phyloP scores from a whole-genome alignment of 257 asterid species.

The Solanum sparsipilum region DNA sequence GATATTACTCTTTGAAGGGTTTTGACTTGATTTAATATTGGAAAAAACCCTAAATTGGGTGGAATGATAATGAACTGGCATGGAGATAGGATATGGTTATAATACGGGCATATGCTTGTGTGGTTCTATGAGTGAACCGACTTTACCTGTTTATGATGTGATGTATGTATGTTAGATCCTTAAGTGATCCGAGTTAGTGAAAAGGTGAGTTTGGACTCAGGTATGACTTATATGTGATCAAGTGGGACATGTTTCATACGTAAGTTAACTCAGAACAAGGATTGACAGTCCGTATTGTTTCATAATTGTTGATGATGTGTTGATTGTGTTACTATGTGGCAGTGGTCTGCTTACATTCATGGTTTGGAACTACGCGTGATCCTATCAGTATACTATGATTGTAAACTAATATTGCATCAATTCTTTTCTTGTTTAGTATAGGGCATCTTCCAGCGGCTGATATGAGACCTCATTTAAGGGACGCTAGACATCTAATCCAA shows the following conservation, averaged over 20 bases:
- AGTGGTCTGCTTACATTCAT: not conserved
- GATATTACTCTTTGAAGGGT: not conserved
- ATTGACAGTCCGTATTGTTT: not conserved
- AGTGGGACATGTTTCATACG: not conserved
- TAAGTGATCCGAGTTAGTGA: not conserved
- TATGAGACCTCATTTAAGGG: not conserved
- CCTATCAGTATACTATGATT: no score
- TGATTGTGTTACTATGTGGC: not conserved
- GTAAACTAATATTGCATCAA: no score
- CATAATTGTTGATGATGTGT: not conserved
- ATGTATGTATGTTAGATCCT: not conserved
- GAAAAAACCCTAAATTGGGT: not conserved
- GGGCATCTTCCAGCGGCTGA: not conserved
- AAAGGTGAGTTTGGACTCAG: not conserved
- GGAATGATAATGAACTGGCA: not conserved
- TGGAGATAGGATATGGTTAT: not conserved
- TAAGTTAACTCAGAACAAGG: not conserved
- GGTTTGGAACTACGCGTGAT: not conserved
- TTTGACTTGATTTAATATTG: not conserved
- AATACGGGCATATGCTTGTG: not conserved
- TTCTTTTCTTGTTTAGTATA: not conserved
- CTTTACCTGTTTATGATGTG: not conserved
- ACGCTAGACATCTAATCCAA: not conserved
- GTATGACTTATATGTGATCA: not conserved
- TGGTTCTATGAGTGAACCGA: not conserved